Evolutionary conservation across 164 flowering plant genomes (phyloP).

Genomic region (Chimonanthus praecox): DNA sequence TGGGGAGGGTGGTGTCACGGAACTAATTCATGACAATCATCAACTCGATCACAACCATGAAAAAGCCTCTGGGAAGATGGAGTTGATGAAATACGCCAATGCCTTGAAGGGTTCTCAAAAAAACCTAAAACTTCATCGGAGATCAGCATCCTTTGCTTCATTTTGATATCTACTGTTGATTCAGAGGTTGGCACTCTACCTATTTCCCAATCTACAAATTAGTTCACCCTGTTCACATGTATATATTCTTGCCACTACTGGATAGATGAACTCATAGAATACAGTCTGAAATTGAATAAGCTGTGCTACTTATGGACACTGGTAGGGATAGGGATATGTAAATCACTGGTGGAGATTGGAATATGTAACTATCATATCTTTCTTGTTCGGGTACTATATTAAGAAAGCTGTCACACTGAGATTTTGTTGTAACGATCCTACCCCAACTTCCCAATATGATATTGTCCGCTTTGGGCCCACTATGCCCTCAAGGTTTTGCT

Average conservation of each 20-base stretch:
- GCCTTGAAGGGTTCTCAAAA: conserved; percentile 38
- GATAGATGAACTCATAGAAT: not conserved
- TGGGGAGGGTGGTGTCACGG: conserved; percentile 19
- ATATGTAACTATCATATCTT: too few relatives aligned
- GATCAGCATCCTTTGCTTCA: conserved; percentile 22
- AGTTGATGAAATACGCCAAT: conserved; percentile 59
- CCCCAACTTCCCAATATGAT: too few relatives aligned
- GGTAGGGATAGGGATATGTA: not conserved
- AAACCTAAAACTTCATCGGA: conserved; percentile 17
- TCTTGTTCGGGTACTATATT: too few relatives aligned
- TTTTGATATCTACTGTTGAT: not conserved
- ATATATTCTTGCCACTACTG: not conserved
- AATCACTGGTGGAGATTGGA: not conserved
- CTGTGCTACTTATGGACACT: not conserved
- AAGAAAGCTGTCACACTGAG: too few relatives aligned
- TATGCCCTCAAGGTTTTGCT: too few relatives aligned
- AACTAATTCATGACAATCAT: conserved; percentile 11
- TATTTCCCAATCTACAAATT: not conserved
- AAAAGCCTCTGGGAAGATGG: conserved; percentile 29
- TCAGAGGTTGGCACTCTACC: not conserved
- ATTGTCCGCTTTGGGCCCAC: too few relatives aligned
- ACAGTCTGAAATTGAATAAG: not conserved
- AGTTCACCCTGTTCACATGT: not conserved
- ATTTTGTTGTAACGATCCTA: too few relatives aligned
- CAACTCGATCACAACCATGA: conserved; percentile 11